Evolutionary conservation across 2,329 filamentous ascomycete species (phyloP), one percentile per base, ranked within the genome.

Genomic region (Mollisia scopiformis): DNA sequence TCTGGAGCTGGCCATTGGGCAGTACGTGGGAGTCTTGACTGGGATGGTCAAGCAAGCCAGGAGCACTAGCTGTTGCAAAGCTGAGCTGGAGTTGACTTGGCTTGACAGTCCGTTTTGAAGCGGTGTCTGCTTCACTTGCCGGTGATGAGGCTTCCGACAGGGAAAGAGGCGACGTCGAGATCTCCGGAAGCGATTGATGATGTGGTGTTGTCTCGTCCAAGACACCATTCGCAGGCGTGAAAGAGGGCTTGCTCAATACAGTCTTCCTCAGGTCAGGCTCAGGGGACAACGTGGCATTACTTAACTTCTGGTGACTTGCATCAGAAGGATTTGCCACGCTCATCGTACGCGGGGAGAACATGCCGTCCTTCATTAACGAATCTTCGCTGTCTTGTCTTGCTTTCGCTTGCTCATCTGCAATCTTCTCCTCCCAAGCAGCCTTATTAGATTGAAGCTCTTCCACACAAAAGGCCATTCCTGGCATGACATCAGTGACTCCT

Each of bases 401-500:
- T 55, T 57, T 70, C 43, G 62, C 68, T 71, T 87, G 85, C 67
- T 90, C 88, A 53, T 87, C 80, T 37, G 84, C 80, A 43, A 94
- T 85, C 65, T 84, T 87, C 51, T 78, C 78, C 68, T 91, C 85
- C 83, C 96, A 98, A 6, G 88, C 81, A 2, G 78, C 76, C 74
- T 89, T 91, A 75, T 98, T 98, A 60, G 79, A 79, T 54, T 90
- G 82, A 25, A 98, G 88, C 75, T 97, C 92, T 27, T 90, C 85
- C 13, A 96, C 88, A 13, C 89, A 91, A 75, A 96, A 97, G 54
- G 82, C 80, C 87, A 98, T 91, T 23, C 85, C 86, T 1, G 95
- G 93, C 71, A 98, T 84, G 35, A 98, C 85, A 68, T 96, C 91
- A 30, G 91, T 88, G 7, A 98, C 89, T 7, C 90, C 91, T 72